Conservation (phyloP, 331 rosid species). For the Acacia concinna region DNA sequence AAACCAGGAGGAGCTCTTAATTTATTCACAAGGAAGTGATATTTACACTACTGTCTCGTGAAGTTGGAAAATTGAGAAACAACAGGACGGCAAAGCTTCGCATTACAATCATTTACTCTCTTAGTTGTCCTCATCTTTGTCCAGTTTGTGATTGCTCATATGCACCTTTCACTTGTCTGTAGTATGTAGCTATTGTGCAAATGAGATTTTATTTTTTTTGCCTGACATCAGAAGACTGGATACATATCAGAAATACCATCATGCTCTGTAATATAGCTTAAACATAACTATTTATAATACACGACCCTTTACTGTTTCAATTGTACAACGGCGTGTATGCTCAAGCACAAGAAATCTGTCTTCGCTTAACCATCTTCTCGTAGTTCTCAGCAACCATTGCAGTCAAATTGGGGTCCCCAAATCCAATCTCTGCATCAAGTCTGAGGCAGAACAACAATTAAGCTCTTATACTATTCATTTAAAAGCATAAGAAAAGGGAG, state of each 20-base stretch:
- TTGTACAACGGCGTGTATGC: slow-evolving; percentile 9
- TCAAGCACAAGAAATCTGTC: slow-evolving; percentile 85
- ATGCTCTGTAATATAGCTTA: slow-evolving; percentile 25
- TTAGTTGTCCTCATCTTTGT: background rate
- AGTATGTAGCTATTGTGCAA: background rate
- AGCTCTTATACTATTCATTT: slow-evolving; percentile 13
- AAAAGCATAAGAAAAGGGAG: background rate
- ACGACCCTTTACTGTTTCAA: slow-evolving; percentile 9
- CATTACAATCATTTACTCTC: background rate
- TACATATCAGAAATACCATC: background rate
- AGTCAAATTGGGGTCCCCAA: slow-evolving; percentile 87
- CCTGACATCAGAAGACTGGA: background rate
- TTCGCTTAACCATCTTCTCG: slow-evolving; percentile 73
- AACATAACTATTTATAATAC: slow-evolving; percentile 30
- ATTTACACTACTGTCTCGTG: background rate
- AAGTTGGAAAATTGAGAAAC: background rate
- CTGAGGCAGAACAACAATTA: slow-evolving; percentile 46
- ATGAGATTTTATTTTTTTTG: background rate
- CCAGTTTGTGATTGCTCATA: slow-evolving; percentile 13
- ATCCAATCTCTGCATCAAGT: slow-evolving; percentile 76
- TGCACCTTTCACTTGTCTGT: slow-evolving; percentile 14
- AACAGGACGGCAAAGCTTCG: background rate
- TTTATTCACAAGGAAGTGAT: background rate
- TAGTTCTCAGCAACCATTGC: slow-evolving; percentile 84
- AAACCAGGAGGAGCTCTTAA: background rate